Evolutionary conservation across 2,329 filamentous ascomycete genomes (phyloP).

Genomic region (Sporothrix mexicana): DNA sequence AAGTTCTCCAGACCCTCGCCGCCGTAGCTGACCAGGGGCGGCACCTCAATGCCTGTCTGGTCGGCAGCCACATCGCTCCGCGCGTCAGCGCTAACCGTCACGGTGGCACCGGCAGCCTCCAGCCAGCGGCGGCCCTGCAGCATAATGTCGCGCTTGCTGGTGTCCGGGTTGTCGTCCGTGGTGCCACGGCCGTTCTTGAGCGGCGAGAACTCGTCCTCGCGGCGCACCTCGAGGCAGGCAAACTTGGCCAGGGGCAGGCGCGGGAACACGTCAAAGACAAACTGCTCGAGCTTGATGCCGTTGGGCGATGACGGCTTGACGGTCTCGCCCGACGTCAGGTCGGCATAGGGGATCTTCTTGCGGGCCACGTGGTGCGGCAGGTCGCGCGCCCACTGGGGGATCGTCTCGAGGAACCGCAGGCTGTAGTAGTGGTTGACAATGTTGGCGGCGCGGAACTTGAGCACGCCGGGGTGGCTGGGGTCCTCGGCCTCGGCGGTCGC

Average conservation of each 20-base stretch:
- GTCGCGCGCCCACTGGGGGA: conserved; percentile 82
- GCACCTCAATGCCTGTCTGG: conserved; percentile 82
- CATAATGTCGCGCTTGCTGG: conserved; percentile 89
- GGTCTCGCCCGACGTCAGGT: conserved; percentile 75
- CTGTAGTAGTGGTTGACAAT: conserved; percentile 99
- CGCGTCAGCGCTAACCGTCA: conserved; percentile 52
- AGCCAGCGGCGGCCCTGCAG: conserved; percentile 87
- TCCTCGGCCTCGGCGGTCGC: conserved; percentile 90
- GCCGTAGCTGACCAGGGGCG: conserved; percentile 87
- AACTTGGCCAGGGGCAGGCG: conserved; percentile 85
- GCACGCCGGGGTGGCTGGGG: conserved; percentile 74
- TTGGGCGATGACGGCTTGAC: conserved; percentile 95
- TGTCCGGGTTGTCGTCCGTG: conserved; percentile 91
- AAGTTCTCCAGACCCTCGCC: conserved; percentile 67
- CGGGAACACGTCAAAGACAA: conserved; percentile 98
- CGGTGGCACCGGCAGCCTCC: conserved; percentile 74
- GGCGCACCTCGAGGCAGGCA: conserved; percentile 92
- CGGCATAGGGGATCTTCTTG: conserved; percentile 95
- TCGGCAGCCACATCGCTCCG: conserved; percentile 59
- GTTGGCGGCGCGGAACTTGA: conserved; percentile 97
- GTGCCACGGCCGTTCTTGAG: conserved; percentile 88
- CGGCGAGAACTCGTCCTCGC: conserved; percentile 97
- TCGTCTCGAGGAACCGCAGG: conserved; percentile 87
- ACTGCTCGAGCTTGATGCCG: conserved; percentile 98
- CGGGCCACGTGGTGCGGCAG: conserved; percentile 94